Percentiles rank a stretch among this genome's conserved stretches.
Evolutionary conservation across 305 asterid genomes (phyloP).

Genomic region (Petunia hybrid): DNA sequence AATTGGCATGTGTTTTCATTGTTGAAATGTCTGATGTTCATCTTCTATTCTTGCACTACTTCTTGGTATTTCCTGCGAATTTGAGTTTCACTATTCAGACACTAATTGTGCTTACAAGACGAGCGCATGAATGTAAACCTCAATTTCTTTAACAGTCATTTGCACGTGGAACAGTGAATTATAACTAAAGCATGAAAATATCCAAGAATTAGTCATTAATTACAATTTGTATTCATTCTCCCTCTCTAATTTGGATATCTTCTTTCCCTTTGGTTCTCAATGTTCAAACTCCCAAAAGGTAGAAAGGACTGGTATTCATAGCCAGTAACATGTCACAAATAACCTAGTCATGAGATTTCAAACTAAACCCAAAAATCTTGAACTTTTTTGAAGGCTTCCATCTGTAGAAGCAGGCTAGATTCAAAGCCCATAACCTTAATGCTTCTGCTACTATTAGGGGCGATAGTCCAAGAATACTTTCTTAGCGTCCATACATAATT

Average conservation of each 20-base stretch:
- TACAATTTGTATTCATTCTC: too few relatives aligned
- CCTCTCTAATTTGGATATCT: neutral
- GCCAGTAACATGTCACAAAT: neutral
- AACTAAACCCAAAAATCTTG: neutral
- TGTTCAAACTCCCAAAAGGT: neutral
- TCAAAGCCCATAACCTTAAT: neutral
- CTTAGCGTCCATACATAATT: neutral
- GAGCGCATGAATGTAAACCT: too few relatives aligned
- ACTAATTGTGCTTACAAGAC: too few relatives aligned
- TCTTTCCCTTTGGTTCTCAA: neutral
- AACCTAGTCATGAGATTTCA: neutral
- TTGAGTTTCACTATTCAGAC: too few relatives aligned
- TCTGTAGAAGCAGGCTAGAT: neutral
- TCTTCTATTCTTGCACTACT: too few relatives aligned
- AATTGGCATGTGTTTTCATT: too few relatives aligned
- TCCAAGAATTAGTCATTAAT: too few relatives aligned
- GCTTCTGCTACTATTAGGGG: neutral
- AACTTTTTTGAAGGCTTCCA: neutral
- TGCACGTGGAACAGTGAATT: too few relatives aligned
- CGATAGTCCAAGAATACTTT: neutral
- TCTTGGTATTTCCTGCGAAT: too few relatives aligned
- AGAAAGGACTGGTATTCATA: neutral
- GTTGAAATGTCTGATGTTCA: too few relatives aligned
- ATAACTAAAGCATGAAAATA: too few relatives aligned
- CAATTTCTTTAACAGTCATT: too few relatives aligned